Evolutionary conservation across 1,139 yeast genomes (phyloP).

Genomic region (Geotrichum fermentans): DNA sequence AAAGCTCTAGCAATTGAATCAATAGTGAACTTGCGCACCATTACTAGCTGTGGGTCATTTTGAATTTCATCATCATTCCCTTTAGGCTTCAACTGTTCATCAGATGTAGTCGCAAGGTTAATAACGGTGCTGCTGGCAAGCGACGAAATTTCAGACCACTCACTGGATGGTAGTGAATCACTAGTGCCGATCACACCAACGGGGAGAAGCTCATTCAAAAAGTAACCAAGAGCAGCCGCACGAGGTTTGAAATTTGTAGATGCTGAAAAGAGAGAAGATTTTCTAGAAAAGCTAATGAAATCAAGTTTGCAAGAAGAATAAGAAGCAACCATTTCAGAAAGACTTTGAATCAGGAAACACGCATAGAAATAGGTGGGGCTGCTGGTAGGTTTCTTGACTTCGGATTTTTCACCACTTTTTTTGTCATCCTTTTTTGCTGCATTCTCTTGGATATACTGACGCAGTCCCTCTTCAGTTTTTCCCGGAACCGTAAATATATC

Average conservation of each 20-base stretch:
- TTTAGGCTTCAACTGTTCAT: slow-evolving; percentile 11
- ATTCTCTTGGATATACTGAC: slow-evolving; percentile 22
- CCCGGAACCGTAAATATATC: slow-evolving; percentile 31
- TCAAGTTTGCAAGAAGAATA: slow-evolving; percentile 80
- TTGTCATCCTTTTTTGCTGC: slow-evolving; percentile 26
- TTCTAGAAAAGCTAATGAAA: slow-evolving; percentile 72
- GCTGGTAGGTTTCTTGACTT: slow-evolving; percentile 28
- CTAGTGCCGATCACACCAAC: slow-evolving; percentile 41
- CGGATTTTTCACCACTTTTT: slow-evolving; percentile 18
- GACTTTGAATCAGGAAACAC: slow-evolving; percentile 59
- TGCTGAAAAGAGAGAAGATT: slow-evolving; percentile 20
- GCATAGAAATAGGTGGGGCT: slow-evolving; percentile 55
- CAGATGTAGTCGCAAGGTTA: slow-evolving; percentile 50
- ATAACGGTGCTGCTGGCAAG: slow-evolving; percentile 44
- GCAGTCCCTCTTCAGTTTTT: slow-evolving; percentile 25
- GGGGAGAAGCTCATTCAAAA: slow-evolving; percentile 71
- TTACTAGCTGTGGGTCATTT: slow-evolving; percentile 64
- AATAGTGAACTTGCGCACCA: slow-evolving; percentile 66
- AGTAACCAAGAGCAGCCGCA: slow-evolving; percentile 60
- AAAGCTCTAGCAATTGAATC: slow-evolving; percentile 65
- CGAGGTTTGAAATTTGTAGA: slow-evolving; percentile 50
- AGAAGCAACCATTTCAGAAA: slow-evolving; percentile 70
- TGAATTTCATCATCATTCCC: slow-evolving; percentile 44
- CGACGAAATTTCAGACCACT: slow-evolving; percentile 44
- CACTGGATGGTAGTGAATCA: slow-evolving; percentile 24